These are phyloP conservation scores for Nicotiana paniculata DNA, from an alignment of 257 asterid genomes.

Conservation along the genomic window DNA sequence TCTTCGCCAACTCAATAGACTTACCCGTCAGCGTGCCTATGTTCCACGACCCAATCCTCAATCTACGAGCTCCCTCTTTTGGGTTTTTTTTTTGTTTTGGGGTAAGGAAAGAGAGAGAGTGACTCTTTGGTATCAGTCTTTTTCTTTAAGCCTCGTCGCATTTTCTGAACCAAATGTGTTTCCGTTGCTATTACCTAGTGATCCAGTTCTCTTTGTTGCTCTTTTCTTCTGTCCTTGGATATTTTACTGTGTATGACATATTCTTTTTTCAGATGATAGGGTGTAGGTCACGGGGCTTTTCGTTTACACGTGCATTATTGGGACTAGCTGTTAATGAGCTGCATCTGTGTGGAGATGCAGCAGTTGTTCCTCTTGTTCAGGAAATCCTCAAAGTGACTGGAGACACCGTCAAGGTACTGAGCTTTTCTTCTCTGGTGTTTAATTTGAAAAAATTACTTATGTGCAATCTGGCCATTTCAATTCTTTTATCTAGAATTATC, in stretches of 20 bases:
- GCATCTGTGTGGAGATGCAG: constrained; percentile 95
- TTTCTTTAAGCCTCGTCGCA: neutral
- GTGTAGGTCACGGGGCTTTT: constrained; percentile 75
- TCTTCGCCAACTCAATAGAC: too few relatives aligned
- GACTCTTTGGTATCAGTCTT: neutral
- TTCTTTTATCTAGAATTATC: neutral
- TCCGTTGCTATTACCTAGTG: neutral
- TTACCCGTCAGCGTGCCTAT: too few relatives aligned
- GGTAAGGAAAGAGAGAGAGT: neutral
- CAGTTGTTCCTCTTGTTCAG: constrained; percentile 80
- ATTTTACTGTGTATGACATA: neutral
- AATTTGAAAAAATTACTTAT: neutral
- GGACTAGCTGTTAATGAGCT: constrained; percentile 90
- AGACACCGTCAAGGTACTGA: constrained; percentile 57
- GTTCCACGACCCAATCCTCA: too few relatives aligned
- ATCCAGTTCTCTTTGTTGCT: neutral
- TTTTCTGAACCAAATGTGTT: neutral
- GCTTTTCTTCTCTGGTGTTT: neutral
- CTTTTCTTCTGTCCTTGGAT: neutral
- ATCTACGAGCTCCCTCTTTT: too few relatives aligned
- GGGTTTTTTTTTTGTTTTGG: too few relatives aligned
- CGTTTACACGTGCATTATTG: constrained; percentile 91
- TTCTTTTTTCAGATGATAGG: constrained; percentile 63
- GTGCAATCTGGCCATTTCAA: neutral
- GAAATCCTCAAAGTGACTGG: constrained; percentile 84